Base-by-base conservation (phyloP, 2,329 filamentous ascomycete genomes). In the Didymella exigua region DNA sequence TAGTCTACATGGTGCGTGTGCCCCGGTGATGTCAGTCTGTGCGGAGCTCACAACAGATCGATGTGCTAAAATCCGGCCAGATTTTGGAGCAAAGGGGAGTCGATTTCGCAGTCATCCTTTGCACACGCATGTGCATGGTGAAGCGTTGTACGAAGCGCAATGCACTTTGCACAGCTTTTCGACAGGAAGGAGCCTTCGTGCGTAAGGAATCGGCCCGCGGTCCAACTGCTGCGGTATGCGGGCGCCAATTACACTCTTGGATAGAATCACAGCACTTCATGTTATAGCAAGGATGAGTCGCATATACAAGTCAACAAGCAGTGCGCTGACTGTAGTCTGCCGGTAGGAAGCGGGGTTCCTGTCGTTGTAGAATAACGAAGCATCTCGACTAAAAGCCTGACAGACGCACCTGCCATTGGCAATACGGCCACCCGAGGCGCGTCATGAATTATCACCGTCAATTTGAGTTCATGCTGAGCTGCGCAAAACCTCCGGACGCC, bases 11-110 rank as follows among this genome's bases (percentile, higher is more conserved):
- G 11, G 16, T 31, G 37, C 7, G 19, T 26, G 7, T 18, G 37
- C n/a, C 33, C 18, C n/a, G 33, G 50, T 48, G 50, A 54, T 54
- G 45, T 54, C 51, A 54, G 18, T 14, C 27, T 40, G 7, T 7
- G 14, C 41, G 34, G 33, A 31, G 19, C 27, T 49, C 43, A 18
- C 19, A 34, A 24, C 11, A 36, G 24, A 23, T 34, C 13, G 18
- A 40, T 11, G 16, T 9, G 34, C 34, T 46, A 40, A 46, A 30
- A 23, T 13, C 34, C 49, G 43, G 30, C 27, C 34, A 42, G 24
- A 29, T 8, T 8, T 26, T 21, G 23, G 24, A 18, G 24, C 11
- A 16, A 10, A 49, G 9, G 31, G n/a, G 23, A 29, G 16, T 8
- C 13, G 46, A 34, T 42, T 19, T 37, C 30, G 24, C 29, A 43